phyloP scores from a whole-genome alignment of 148 eudicot species.

The Nyssa sinensis region DNA sequence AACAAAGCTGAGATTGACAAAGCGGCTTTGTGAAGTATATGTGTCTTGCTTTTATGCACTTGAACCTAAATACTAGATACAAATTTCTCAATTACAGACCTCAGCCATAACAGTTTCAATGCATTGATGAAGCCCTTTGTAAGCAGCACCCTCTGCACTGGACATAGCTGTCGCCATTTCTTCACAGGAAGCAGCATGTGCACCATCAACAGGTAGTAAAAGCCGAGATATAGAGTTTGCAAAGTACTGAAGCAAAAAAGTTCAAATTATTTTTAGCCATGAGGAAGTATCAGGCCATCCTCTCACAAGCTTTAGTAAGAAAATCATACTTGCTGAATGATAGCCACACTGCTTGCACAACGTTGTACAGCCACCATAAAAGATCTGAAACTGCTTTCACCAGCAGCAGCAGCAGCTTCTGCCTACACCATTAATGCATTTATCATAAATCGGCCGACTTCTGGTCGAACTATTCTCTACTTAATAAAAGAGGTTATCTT shows the following conservation, averaged over 20 bases:
- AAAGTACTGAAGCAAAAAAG: slow-evolving; percentile 59
- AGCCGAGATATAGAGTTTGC: slow-evolving; percentile 86
- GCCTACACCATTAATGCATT: slow-evolving; percentile 51
- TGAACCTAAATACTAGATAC: not conserved
- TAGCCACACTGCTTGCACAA: slow-evolving; percentile 96
- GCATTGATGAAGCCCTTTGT: slow-evolving; percentile 97
- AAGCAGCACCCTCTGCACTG: slow-evolving; percentile 88
- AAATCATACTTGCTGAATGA: slow-evolving; percentile 85
- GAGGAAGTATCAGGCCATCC: not conserved
- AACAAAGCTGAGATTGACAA: not conserved
- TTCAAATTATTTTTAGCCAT: not conserved
- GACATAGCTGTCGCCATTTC: slow-evolving; percentile 98
- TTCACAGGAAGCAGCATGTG: slow-evolving; percentile 94
- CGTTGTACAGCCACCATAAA: slow-evolving; percentile 99
- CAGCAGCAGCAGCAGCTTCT: slow-evolving; percentile 99
- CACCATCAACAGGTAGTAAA: slow-evolving; percentile 90
- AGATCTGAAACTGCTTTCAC: slow-evolving; percentile 97
- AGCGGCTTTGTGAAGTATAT: not conserved
- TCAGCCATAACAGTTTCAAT: slow-evolving; percentile 98
- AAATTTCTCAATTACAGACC: slow-evolving; percentile 49
- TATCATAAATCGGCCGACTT: slow-evolving; percentile 14
- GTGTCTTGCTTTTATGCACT: not conserved
- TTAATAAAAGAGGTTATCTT: not conserved
- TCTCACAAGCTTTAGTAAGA: not conserved
- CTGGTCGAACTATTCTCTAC: not conserved